Base-by-base conservation (phyloP, 192 early-diverging fungal genomes). In the Backusella tarrabulga region DNA sequence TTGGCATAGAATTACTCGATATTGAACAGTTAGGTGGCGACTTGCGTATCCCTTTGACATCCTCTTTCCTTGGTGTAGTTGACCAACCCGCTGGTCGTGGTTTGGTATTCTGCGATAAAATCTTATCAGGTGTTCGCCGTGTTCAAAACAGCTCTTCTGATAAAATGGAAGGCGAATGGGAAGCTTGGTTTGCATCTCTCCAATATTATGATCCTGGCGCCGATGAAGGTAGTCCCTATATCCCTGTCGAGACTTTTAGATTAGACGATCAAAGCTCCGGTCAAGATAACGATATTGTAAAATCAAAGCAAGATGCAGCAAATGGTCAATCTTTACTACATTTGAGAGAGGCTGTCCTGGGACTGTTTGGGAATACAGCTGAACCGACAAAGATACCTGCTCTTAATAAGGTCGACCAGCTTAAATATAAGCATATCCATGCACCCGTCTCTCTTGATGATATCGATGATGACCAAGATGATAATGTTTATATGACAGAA, bases 11-110 rank as follows among this genome's bases (percentile, higher is more conserved):
- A 21, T 23, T 83, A 15, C 29, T 77, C 4, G 82, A 83, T 71
- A 83, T 83, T 34, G 82, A 83, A 42, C 82, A 83, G 36, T 29
- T 83, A 6, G 79, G 50, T 14, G 71, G 56, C 15, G 60, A 77
- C 36, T 73, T 35, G 6, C 72, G 77, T 17, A 74, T 79, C 44
- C 42, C 54, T 3, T 34, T 83, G 40, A 77, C 17, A 17, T 50
- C 78, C 14, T 17, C 26, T 4, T 83, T 79, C 34, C 41, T 83
- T 34, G 81, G 81, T 12, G 68, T 60, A 34, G 66, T 83, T 32
- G 42, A 66, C 34, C 77, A 83, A 12, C 68, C 54, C 19, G 71
- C 71, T 38, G 75, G 78, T 3, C 35, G 35, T 32, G 75, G 74
- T 11, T 21, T 79, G 6, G 77, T 76, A 7, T 79, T 79, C 36